phyloP scores from a whole-genome alignment of 345 rosid species.

The Brassica cretica region DNA sequence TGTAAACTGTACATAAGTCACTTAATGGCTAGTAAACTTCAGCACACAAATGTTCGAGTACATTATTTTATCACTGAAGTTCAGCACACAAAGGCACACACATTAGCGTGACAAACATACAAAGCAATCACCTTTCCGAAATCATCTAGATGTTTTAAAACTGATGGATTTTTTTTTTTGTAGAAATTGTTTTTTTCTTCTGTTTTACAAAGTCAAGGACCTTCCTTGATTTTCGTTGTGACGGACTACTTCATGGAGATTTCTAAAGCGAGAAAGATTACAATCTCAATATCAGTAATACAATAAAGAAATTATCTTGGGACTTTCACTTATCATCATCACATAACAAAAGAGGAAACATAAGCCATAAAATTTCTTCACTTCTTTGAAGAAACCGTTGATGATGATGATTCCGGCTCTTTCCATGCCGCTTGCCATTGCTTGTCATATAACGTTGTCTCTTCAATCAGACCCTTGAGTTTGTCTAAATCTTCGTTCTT shows the following conservation, averaged over 20 bases:
- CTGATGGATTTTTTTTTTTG: no score
- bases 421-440: constrained; percentile 98
- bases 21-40: no score
- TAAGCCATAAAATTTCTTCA: constrained; percentile 6
- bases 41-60: no score
- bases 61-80: no score
- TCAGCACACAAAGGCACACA: not conserved
- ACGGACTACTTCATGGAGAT: not conserved
- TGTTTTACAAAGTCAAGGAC: not conserved
- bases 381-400: constrained; percentile 28
- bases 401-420: constrained; percentile 53
- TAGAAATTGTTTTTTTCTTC: not conserved
- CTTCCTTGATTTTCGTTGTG: not conserved
- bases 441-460: constrained; percentile 91
- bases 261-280: constrained; percentile 5
- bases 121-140: not conserved
- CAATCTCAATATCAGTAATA: constrained; percentile 25
- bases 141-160: no score
- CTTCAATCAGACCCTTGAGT: constrained; percentile 70
- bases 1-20: no score
- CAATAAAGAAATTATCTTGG: not conserved
- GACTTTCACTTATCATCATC: constrained; percentile 19
- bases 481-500: constrained; percentile 88
- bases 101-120: not conserved
- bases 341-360: constrained; percentile 10